phyloP scores from a whole-genome alignment of 1,284 basidiomycete species.

The Inonotus hispidus region DNA sequence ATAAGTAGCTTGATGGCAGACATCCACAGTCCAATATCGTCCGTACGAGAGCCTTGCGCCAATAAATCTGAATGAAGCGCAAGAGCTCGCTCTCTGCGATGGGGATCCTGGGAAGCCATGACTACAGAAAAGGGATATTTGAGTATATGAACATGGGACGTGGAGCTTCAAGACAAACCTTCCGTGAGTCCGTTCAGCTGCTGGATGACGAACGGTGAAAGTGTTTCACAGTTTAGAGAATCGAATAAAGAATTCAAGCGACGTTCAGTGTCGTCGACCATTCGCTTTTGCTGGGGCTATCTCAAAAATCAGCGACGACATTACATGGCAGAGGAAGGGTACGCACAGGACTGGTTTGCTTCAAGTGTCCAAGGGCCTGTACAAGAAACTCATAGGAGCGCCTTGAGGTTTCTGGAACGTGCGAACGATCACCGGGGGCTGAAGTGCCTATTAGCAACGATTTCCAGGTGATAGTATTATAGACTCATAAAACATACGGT shows the following conservation, averaged over 20 bases:
- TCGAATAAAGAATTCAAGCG: constrained; percentile 87
- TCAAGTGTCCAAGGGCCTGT: constrained; percentile 58
- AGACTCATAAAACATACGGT: constrained; percentile 56
- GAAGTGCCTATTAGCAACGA: constrained; percentile 18
- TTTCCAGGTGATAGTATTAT: background rate
- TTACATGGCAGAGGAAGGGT: constrained; percentile 12
- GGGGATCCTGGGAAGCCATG: constrained; percentile 67
- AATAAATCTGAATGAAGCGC: constrained; percentile 77
- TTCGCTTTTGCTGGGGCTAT: constrained; percentile 76
- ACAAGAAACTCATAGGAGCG: constrained; percentile 68
- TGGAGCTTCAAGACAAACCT: constrained; percentile 42
- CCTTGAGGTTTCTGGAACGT: constrained; percentile 72
- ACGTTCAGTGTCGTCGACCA: constrained; percentile 86
- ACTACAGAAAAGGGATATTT: constrained; percentile 38
- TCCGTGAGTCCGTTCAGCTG: constrained; percentile 61
- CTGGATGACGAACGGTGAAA: constrained; percentile 68
- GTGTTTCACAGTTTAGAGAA: constrained; percentile 84
- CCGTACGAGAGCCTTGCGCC: constrained; percentile 67
- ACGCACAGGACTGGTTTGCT: constrained; percentile 67
- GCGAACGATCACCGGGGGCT: constrained; percentile 88
- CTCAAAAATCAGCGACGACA: constrained; percentile 18
- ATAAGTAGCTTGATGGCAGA: constrained; percentile 82
- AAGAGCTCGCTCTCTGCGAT: constrained; percentile 60
- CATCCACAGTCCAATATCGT: constrained; percentile 86
- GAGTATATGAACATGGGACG: constrained; percentile 11